Evolutionary conservation across 495 filamentous ascomycete species (phyloP).

Genomic region (Tuber magnatum): DNA sequence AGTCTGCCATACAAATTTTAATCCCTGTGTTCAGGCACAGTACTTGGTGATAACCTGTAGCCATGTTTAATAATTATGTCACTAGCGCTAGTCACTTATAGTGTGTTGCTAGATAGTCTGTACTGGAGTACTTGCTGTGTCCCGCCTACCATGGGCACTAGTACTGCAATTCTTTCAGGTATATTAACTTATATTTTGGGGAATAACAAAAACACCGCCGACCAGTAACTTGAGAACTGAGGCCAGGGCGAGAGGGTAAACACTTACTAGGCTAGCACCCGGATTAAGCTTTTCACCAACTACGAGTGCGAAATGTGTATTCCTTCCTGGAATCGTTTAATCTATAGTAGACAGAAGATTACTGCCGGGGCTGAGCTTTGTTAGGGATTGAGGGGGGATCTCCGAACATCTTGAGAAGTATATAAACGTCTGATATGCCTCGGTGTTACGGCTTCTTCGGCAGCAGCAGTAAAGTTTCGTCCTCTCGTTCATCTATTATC

Average conservation of each 20-base stretch:
- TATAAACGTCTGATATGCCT: background rate
- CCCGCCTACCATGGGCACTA: background rate
- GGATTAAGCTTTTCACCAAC: background rate
- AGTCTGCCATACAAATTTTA: too few species aligned
- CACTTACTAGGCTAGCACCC: background rate
- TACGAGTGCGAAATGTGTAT: background rate
- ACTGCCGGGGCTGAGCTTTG: background rate
- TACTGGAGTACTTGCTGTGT: background rate
- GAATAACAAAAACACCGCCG: background rate
- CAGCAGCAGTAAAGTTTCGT: background rate
- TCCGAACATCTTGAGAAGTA: background rate
- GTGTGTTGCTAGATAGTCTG: background rate
- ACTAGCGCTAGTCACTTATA: background rate
- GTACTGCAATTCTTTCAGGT: conserved; percentile 1
- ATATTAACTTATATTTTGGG: background rate
- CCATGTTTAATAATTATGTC: background rate
- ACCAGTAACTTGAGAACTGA: background rate
- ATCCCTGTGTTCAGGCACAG: too few species aligned
- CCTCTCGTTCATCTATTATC: background rate
- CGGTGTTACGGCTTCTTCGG: background rate
- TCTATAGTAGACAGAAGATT: background rate
- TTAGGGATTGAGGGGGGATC: background rate
- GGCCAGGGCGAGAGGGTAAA: background rate
- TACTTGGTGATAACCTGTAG: too few species aligned
- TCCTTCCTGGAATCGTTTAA: background rate